Percentiles rank a stretch among this genome's conserved stretches.
Evolutionary conservation across 1,284 basidiomycete genomes (phyloP).

Genomic region (Cutaneotrichosporon mucoides): DNA sequence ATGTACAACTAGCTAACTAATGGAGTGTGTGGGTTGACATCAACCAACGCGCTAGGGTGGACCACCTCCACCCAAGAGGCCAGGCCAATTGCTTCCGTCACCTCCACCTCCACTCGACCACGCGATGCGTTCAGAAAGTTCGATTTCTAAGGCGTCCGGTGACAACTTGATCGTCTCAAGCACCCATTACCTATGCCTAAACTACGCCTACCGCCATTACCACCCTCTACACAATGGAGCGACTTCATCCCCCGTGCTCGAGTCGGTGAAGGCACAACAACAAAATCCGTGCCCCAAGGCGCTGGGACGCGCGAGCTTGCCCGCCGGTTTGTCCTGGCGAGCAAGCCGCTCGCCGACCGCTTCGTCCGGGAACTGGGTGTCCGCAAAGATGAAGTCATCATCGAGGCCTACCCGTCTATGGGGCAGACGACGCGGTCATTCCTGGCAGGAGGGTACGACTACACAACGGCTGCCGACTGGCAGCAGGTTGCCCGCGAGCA

Average conservation of each 20-base stretch:
- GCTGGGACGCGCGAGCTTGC: not conserved
- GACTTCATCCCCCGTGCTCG: slow-evolving; percentile 1
- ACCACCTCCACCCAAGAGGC: no score
- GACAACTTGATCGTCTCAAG: no score
- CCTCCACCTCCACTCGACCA: no score
- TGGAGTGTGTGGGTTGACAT: no score
- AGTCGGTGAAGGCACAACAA: no score
- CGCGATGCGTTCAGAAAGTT: no score
- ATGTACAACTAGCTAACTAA: no score
- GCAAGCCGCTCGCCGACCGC: slow-evolving; percentile 23
- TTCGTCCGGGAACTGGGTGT: slow-evolving; percentile 35
- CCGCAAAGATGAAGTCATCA: slow-evolving; percentile 32
- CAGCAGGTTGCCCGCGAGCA: slow-evolving; percentile 6
- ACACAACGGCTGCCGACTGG: slow-evolving; percentile 16
- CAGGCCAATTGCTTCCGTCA: no score
- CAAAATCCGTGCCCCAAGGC: not conserved
- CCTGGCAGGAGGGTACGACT: slow-evolving; percentile 28
- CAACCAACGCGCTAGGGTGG: no score
- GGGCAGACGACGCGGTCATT: slow-evolving; percentile 36
- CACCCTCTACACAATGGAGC: slow-evolving; percentile 19
- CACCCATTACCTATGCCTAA: slow-evolving; percentile 16
- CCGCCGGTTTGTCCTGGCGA: slow-evolving; percentile 28
- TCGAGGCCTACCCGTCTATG: slow-evolving; percentile 33
- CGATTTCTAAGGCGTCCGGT: no score
- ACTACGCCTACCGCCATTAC: slow-evolving; percentile 36